phyloP scores from a whole-genome alignment of 495 filamentous ascomycete species.

The Neurospora discreta region DNA sequence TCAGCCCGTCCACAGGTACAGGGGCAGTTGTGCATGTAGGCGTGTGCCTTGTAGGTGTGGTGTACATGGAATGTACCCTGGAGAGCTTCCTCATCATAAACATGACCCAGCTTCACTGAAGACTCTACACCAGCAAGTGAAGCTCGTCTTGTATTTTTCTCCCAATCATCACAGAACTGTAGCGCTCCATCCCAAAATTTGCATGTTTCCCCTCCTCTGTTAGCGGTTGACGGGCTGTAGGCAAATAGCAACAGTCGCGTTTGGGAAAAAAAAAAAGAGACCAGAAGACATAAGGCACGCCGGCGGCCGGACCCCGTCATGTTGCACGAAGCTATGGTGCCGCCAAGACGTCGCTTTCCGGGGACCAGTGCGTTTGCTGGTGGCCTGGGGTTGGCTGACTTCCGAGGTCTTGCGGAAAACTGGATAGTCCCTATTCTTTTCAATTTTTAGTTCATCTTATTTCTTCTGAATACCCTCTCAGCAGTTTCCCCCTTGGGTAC shows the following conservation, averaged over 20 bases:
- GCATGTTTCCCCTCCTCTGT: background rate
- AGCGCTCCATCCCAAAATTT: background rate
- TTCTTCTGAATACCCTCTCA: background rate
- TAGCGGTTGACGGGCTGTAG: background rate
- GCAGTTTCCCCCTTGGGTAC: background rate
- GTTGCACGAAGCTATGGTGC: slow-evolving; percentile 1
- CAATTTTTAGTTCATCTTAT: background rate
- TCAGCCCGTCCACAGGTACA: background rate
- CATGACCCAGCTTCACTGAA: background rate
- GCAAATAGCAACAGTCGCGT: slow-evolving; percentile 1
- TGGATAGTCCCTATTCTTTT: background rate
- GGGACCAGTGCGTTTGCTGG: slow-evolving; percentile 18
- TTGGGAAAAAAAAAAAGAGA: background rate
- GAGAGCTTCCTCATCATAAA: background rate
- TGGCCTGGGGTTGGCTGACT: background rate
- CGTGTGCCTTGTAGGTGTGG: too few species aligned
- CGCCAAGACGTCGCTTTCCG: slow-evolving; percentile 10
- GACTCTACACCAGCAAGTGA: background rate
- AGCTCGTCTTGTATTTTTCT: background rate
- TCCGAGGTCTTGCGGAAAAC: background rate
- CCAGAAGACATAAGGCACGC: background rate
- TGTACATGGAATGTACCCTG: background rate
- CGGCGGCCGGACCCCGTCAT: background rate
- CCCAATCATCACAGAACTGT: background rate
- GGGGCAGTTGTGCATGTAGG: too few species aligned